Evolutionary conservation across 805 yeast species (phyloP).

Genomic region (Pichia ethanolica): DNA sequence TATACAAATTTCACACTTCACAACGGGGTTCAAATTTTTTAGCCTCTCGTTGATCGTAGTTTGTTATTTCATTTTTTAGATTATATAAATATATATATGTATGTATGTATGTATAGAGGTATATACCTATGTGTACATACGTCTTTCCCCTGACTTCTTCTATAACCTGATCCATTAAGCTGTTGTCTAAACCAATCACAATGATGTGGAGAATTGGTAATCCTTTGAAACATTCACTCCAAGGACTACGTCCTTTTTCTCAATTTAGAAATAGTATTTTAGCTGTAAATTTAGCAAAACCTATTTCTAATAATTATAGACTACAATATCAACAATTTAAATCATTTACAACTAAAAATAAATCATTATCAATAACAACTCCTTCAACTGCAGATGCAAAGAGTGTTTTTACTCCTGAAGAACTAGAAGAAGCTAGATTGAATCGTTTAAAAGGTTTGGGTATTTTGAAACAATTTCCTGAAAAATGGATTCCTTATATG

Average conservation of each 20-base stretch:
- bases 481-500: slow-evolving; percentile 77
- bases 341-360: neutral
- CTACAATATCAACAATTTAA: neutral
- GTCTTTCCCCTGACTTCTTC: too few species aligned
- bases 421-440: slow-evolving; percentile 42
- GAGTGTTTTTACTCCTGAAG: slow-evolving; percentile 31
- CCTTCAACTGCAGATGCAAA: slow-evolving; percentile 5
- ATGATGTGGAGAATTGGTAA: slow-evolving; percentile 1
- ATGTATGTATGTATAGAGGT: too few species aligned
- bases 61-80: too few species aligned
- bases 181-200: neutral
- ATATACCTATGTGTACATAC: too few species aligned
- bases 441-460: slow-evolving; percentile 42
- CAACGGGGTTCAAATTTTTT: too few species aligned
- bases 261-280: neutral
- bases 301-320: neutral
- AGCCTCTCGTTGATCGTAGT: too few species aligned
- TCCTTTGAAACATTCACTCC: neutral
- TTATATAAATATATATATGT: too few species aligned
- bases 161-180: too few species aligned
- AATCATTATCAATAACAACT: neutral
- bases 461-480: slow-evolving; percentile 58
- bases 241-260: neutral
- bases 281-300: neutral
- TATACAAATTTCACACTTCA: too few species aligned